Conservation (phyloP, 202 grass and related monocot genomes). For the Schoenoplectus tabernaemontani region DNA sequence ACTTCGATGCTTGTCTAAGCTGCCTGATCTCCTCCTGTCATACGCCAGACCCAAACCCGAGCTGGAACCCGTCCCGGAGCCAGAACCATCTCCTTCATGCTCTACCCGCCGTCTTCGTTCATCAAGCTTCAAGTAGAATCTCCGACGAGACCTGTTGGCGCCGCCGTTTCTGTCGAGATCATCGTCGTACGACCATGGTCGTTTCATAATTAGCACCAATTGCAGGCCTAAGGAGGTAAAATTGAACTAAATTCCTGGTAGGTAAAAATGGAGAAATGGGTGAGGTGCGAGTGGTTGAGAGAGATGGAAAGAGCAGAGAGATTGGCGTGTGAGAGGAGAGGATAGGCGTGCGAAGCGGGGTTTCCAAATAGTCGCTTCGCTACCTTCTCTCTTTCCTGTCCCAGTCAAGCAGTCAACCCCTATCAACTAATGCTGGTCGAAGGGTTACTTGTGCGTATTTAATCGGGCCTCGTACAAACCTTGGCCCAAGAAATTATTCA, state of each 20-base stretch:
- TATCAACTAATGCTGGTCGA: slow-evolving; percentile 19
- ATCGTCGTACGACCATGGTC: slow-evolving; percentile 68
- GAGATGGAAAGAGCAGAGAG: not conserved
- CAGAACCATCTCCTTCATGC: slow-evolving; percentile 47
- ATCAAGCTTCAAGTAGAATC: slow-evolving; percentile 45
- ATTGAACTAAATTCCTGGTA: not conserved
- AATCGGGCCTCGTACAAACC: not conserved
- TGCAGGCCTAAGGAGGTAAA: not conserved
- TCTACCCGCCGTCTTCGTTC: slow-evolving; percentile 33
- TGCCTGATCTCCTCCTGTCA: slow-evolving; percentile 25
- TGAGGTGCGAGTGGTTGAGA: not conserved
- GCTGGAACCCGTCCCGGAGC: slow-evolving; percentile 21
- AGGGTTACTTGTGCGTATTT: not conserved
- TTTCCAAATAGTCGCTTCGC: slow-evolving; percentile 23
- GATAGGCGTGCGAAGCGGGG: slow-evolving; percentile 44
- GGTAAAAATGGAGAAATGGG: not conserved
- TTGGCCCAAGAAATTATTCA: not conserved
- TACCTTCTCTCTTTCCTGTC: slow-evolving; percentile 25
- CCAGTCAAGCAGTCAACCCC: slow-evolving; percentile 59
- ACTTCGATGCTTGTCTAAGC: slow-evolving; percentile 45
- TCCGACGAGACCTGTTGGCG: slow-evolving; percentile 12
- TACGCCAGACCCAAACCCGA: slow-evolving; percentile 28
- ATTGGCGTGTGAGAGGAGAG: slow-evolving; percentile 13
- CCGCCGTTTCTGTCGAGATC: slow-evolving; percentile 36
- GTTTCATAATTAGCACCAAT: slow-evolving; percentile 47